Evolutionary conservation across 345 rosid species (phyloP), one percentile per base, ranked within the genome.

Genomic region (Rhodomyrtus tomentosa): DNA sequence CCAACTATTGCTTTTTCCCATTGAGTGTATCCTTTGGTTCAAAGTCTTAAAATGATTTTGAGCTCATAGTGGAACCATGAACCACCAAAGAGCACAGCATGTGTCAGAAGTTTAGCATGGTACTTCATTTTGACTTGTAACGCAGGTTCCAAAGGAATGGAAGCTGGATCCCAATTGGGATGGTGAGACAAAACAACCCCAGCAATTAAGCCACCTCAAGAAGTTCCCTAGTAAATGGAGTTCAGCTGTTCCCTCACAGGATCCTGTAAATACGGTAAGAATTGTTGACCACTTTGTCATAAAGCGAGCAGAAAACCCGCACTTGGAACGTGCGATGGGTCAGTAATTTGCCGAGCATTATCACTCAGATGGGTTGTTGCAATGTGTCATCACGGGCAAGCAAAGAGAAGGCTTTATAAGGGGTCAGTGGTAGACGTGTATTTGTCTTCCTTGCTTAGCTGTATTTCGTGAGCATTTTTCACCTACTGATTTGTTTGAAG

Each of bases 111-210:
- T 62, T 62, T 15, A 59, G 73, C 36, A 21, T 1, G 29, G 38
- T 59, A 29, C 73, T 62, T 62, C 74, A 62, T 62, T 62, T 29
- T 62, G 22, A 11, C 74, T 15, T 32, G 10, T 29, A 62, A 62
- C 32, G 74, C 92, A 94, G 98, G 96, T 93, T n/a, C 98, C 98
- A 40, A 94, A 95, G 90, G 95, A 93, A 82, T 95, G 98, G 98
- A 91, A 95, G 88, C 90, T 95, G 82, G 98, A 95, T 91, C 91
- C 92, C 29, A 87, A 88, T 25, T 95, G 98, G 98, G 98, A 93
- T 32, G 86, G 84, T 45, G 98, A 93, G 89, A 81, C 87, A 22
- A 95, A 91, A 90, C 90, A 88, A 62, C 91, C 90, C 12, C 88
- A 85, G 58, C 88, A 90, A 88, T 84, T 93, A 91, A 93, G 94